Conservation (phyloP, 1,139 yeast genomes). For the Debaryomyces sp. region DNA sequence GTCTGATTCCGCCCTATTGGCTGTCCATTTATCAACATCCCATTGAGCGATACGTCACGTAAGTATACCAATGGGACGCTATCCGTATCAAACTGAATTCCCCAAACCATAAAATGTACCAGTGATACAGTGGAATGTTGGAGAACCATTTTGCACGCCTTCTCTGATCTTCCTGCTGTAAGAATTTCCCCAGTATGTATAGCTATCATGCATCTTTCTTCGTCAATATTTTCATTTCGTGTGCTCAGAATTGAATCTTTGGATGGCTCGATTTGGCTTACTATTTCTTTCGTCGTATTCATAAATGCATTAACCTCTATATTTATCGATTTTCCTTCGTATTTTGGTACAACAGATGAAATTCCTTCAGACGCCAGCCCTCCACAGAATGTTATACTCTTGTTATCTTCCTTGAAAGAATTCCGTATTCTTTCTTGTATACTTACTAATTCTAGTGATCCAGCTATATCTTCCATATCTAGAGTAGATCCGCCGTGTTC, state of each 20-base stretch:
- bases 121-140: slow-evolving; percentile 33
- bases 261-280: neutral
- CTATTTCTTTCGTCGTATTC: neutral
- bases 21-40: slow-evolving; percentile 47
- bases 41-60: slow-evolving; percentile 57
- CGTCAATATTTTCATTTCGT: neutral
- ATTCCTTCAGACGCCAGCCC: neutral
- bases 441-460: slow-evolving; percentile 4
- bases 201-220: slow-evolving; percentile 9
- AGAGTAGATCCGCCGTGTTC: neutral
- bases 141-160: slow-evolving; percentile 12
- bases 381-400: neutral
- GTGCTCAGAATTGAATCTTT: neutral
- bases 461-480: neutral
- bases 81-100: slow-evolving; percentile 50
- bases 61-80: slow-evolving; percentile 53
- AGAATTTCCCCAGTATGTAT: slow-evolving; percentile 14
- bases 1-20: slow-evolving; percentile 33
- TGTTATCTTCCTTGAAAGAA: neutral
- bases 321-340: neutral
- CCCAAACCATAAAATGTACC: slow-evolving; percentile 52
- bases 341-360: neutral
- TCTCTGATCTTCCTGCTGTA: slow-evolving; percentile 18
- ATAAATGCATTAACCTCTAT: neutral
- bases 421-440: neutral